Percentiles rank a stretch among this genome's conserved stretches.
Evolutionary conservation across 2,329 filamentous ascomycete species (phyloP).

Genomic region (Clarireedia paspali): DNA sequence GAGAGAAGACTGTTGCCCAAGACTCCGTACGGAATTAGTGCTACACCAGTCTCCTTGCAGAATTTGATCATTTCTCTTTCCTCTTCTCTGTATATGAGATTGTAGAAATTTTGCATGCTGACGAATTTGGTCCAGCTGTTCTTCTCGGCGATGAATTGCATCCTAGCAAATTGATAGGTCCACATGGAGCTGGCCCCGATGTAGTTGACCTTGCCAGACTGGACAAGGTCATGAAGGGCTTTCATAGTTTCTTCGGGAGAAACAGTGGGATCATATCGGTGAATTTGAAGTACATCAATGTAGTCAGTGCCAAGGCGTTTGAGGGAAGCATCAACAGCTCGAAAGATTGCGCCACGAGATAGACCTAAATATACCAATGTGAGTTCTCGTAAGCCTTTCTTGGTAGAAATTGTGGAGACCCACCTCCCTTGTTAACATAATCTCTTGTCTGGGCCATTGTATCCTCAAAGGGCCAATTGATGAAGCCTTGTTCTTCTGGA

Average conservation of each 20-base stretch:
- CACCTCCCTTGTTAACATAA: constrained; percentile 35
- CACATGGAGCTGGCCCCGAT: constrained; percentile 42
- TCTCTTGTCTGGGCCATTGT: constrained; percentile 38
- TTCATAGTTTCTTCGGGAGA: constrained; percentile 51
- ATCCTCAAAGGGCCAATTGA: constrained; percentile 26
- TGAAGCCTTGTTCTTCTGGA: constrained; percentile 32
- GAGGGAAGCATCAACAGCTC: constrained; percentile 51
- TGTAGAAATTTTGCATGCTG: constrained; percentile 48
- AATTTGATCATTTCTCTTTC: constrained; percentile 36
- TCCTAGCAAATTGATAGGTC: constrained; percentile 37
- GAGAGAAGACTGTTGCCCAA: constrained; percentile 16
- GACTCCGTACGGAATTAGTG: constrained; percentile 28
- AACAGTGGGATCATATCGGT: constrained; percentile 43
- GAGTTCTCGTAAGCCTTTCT: neutral
- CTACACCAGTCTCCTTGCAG: constrained; percentile 35
- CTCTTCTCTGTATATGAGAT: constrained; percentile 48
- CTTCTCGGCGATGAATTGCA: constrained; percentile 42
- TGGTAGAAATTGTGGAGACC: constrained; percentile 12
- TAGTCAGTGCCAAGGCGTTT: constrained; percentile 46
- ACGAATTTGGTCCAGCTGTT: constrained; percentile 47
- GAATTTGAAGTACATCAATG: constrained; percentile 52
- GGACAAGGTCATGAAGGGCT: constrained; percentile 48
- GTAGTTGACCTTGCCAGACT: constrained; percentile 47
- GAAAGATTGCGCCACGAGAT: constrained; percentile 55
- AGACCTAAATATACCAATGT: constrained; percentile 35